Percentiles rank a stretch among this genome's conserved stretches.
phyloP scores from a whole-genome alignment of 2,329 filamentous ascomycete species.

The Tricladium varicosporioides region DNA sequence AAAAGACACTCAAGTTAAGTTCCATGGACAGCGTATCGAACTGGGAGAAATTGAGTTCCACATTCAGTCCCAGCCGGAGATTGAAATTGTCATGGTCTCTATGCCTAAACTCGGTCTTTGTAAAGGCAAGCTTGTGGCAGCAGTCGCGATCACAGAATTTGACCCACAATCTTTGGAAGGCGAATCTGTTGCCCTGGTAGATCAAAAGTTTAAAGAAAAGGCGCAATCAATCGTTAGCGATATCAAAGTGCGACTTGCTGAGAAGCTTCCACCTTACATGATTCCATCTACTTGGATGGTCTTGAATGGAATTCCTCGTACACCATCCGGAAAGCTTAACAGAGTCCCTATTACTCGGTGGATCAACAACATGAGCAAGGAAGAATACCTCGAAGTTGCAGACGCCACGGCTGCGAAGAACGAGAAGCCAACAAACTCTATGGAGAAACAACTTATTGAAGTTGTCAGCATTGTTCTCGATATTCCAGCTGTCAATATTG shows the following conservation, averaged over 20 bases:
- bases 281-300: constrained; percentile 13
- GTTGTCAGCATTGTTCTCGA: constrained; percentile 14
- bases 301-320: constrained; percentile 7
- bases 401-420: not conserved
- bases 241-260: not conserved
- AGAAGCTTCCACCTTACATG: constrained; percentile 17
- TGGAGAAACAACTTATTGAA: constrained; percentile 9
- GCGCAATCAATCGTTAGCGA: not conserved
- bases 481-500: constrained; percentile 16
- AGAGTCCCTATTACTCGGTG: not conserved
- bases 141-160: not conserved
- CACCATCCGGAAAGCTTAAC: constrained; percentile 12
- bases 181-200: not conserved
- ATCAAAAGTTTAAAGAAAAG: not conserved
- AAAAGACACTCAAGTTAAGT: constrained; percentile 9
- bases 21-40: constrained; percentile 11
- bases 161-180: not conserved
- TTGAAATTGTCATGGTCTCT: not conserved
- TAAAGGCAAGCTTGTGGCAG: not conserved
- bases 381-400: not conserved
- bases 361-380: constrained; percentile 3
- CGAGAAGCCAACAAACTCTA: not conserved
- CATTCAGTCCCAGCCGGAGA: not conserved
- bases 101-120: not conserved
- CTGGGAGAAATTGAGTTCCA: constrained; percentile 4